Percentiles rank a stretch among this genome's conserved stretches.
Conservation (phyloP, 2,329 filamentous ascomycete species). For the Xylaria sp. region DNA sequence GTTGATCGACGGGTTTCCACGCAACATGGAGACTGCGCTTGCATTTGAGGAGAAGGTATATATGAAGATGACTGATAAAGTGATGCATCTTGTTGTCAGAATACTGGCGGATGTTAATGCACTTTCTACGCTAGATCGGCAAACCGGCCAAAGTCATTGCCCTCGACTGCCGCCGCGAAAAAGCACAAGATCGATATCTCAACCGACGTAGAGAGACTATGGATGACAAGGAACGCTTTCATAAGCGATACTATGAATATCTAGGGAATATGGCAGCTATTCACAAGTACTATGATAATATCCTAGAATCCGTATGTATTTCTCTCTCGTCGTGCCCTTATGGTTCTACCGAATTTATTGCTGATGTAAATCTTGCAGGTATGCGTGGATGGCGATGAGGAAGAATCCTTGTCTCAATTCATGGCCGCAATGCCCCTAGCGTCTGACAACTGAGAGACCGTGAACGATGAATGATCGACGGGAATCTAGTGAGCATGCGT, state of each 20-base stretch:
- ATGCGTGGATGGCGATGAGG: constrained; percentile 15
- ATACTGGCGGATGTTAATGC: background rate
- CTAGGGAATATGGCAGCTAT: constrained; percentile 37
- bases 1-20: constrained; percentile 44
- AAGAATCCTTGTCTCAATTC: constrained; percentile 22
- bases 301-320: constrained; percentile 27
- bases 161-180: constrained; percentile 30
- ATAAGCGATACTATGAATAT: constrained; percentile 38
- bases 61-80: background rate
- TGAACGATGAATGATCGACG: background rate
- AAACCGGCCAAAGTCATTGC: constrained; percentile 35
- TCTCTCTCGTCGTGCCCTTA: background rate
- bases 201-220: constrained; percentile 29
- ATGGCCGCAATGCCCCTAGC: background rate
- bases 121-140: constrained; percentile 29
- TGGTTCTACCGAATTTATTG: background rate
- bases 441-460: background rate
- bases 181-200: constrained; percentile 33
- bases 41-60: constrained; percentile 39
- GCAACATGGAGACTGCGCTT: constrained; percentile 36
- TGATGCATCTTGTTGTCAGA: background rate
- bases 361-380: constrained; percentile 24
- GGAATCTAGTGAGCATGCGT: background rate
- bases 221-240: constrained; percentile 38
- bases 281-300: constrained; percentile 31